Evolutionary conservation across 257 asterid species (phyloP).

Genomic region (Jacaranda mimosifolia): DNA sequence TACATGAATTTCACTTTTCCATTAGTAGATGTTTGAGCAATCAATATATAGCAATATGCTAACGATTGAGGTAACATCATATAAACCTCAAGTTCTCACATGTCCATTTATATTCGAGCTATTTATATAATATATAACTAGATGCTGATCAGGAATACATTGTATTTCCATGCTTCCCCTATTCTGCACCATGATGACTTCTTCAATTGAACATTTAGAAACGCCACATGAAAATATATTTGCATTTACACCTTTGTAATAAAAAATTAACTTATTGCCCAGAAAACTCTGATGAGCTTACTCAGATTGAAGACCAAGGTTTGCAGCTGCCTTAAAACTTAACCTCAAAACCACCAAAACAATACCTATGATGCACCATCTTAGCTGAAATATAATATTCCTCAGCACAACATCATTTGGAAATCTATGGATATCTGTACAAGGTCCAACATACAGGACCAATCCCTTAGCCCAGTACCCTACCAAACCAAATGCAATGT

Average conservation of each 20-base stretch:
- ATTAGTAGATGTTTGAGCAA: slow-evolving; percentile 1
- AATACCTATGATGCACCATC: slow-evolving; percentile 77
- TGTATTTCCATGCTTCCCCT: slow-evolving; percentile 2
- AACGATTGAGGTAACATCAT: slow-evolving; percentile 7
- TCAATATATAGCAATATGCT: not conserved
- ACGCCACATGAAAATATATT: not conserved
- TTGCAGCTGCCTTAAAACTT: slow-evolving; percentile 60
- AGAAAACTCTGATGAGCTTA: slow-evolving; percentile 61
- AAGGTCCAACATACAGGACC: slow-evolving; percentile 80
- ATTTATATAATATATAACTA: not conserved
- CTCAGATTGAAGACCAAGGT: slow-evolving; percentile 51
- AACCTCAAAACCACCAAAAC: slow-evolving; percentile 56
- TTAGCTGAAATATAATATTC: slow-evolving; percentile 56
- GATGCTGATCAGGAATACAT: not conserved
- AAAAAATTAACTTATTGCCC: slow-evolving; percentile 59
- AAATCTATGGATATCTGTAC: slow-evolving; percentile 46
- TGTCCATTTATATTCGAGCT: slow-evolving; percentile 11
- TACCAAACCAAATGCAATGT: too few relatives aligned
- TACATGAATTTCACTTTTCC: not conserved
- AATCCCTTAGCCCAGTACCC: too few relatives aligned
- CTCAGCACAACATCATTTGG: slow-evolving; percentile 44
- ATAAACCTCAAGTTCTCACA: not conserved
- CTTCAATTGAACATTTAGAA: slow-evolving; percentile 18
- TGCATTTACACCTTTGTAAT: not conserved
- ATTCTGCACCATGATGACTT: slow-evolving; percentile 17